phyloP scores from a whole-genome alignment of 352 stramenopile genomes.

The Phytophthora nicotianae region DNA sequence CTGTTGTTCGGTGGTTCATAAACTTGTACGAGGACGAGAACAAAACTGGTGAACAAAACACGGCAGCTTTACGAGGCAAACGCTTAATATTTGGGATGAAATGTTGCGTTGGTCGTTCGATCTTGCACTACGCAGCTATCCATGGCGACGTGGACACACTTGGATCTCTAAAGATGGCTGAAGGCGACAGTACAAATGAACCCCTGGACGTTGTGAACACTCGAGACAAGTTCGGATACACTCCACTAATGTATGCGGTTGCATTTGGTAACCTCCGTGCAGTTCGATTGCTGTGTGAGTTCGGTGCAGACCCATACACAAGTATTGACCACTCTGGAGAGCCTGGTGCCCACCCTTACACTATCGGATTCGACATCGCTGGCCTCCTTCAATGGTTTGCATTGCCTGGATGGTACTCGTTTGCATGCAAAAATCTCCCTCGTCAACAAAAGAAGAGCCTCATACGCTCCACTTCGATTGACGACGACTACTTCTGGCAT shows the following conservation, averaged over 20 bases:
- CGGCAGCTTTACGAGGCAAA: not conserved
- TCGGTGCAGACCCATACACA: slow-evolving; percentile 40
- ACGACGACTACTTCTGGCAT: slow-evolving; percentile 42
- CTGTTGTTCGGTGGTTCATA: slow-evolving; percentile 59
- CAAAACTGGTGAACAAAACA: not conserved
- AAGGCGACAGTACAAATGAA: not conserved
- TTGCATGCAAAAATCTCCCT: slow-evolving; percentile 29
- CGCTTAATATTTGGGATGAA: slow-evolving; percentile 7
- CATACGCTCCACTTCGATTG: slow-evolving; percentile 25
- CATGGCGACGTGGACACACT: slow-evolving; percentile 46
- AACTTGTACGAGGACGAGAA: slow-evolving; percentile 31
- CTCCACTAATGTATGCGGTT: slow-evolving; percentile 59
- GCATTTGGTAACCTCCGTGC: slow-evolving; percentile 47
- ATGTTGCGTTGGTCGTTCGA: slow-evolving; percentile 35
- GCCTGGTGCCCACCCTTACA: slow-evolving; percentile 53
- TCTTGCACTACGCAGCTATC: slow-evolving; percentile 59
- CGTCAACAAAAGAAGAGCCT: slow-evolving; percentile 37
- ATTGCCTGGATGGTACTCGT: slow-evolving; percentile 66
- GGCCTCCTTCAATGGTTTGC: slow-evolving; percentile 57
- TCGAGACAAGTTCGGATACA: slow-evolving; percentile 51
- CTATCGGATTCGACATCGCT: slow-evolving; percentile 49
- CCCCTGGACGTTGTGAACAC: slow-evolving; percentile 28
- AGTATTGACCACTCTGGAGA: slow-evolving; percentile 54
- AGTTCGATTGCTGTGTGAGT: slow-evolving; percentile 35
- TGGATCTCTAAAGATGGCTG: slow-evolving; percentile 16